phyloP scores from a whole-genome alignment of 202 grass and related monocot species.

The Setaria viridis region DNA sequence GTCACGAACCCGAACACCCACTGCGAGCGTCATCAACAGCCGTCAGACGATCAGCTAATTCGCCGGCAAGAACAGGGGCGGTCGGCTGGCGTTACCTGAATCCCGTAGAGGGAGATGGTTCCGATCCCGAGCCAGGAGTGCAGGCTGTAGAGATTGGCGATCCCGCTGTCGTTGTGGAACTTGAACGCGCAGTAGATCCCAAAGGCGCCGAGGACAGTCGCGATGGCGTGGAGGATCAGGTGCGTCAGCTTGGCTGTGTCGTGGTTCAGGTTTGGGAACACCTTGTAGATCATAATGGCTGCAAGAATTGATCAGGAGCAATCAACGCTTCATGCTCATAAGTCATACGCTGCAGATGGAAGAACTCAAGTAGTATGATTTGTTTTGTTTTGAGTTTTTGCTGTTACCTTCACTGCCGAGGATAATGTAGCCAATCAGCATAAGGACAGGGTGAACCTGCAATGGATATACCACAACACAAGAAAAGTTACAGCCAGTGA shows the following conservation, averaged over 20 bases:
- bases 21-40: conserved; percentile 28
- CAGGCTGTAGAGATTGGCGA: conserved; percentile 88
- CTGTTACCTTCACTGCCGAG: conserved; percentile 77
- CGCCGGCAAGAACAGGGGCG: neutral
- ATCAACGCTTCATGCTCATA: neutral
- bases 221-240: conserved; percentile 65
- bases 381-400: neutral
- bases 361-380: neutral
- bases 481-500: neutral
- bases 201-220: conserved; percentile 60
- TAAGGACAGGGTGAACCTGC: conserved; percentile 77
- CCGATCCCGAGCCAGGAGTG: conserved; percentile 85
- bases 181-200: conserved; percentile 87
- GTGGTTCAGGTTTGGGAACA: conserved; percentile 48
- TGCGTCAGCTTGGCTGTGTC: conserved; percentile 67
- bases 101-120: conserved; percentile 58
- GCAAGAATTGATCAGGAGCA: neutral
- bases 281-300: conserved; percentile 82
- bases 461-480: neutral
- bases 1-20: conserved; percentile 75
- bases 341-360: neutral
- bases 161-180: conserved; percentile 74
- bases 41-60: neutral
- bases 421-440: conserved; percentile 87
- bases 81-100: conserved; percentile 47